A percentile compares a stretch with the other conserved stretches of the same genome.
Evolutionary conservation across 2,329 filamentous ascomycete species (phyloP).

Genomic region (Catunica adiposa): DNA sequence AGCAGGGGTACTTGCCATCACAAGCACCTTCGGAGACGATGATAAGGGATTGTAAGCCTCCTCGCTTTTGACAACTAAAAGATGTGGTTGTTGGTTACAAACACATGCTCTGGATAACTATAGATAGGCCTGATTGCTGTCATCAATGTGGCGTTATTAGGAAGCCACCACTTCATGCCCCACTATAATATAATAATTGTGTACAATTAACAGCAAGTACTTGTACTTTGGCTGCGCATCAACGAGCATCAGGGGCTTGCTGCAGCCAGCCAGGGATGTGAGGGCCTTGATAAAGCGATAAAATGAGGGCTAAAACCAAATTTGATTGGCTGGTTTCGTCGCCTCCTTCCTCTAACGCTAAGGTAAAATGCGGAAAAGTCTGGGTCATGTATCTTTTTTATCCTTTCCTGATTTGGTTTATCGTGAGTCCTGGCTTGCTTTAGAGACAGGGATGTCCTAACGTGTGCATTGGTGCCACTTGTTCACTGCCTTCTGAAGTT

Average conservation of each 20-base stretch:
- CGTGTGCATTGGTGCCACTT: neutral
- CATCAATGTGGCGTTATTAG: neutral
- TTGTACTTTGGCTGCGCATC: slow-evolving; percentile 4
- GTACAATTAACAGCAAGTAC: neutral
- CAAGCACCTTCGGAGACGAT: neutral
- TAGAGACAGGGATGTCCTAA: neutral
- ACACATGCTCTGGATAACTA: too few species aligned
- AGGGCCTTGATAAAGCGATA: slow-evolving; percentile 8
- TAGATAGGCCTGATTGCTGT: neutral
- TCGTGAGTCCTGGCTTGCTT: neutral
- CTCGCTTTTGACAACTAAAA: neutral
- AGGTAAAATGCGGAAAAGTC: slow-evolving; percentile 1
- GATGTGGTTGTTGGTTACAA: neutral
- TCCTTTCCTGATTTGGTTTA: slow-evolving; percentile 1
- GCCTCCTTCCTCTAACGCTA: neutral
- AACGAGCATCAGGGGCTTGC: slow-evolving; percentile 8
- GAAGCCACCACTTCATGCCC: neutral
- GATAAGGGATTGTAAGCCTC: neutral
- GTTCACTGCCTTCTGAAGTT: neutral
- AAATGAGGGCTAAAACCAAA: neutral
- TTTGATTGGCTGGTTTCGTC: slow-evolving; percentile 8
- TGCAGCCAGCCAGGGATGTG: slow-evolving; percentile 6
- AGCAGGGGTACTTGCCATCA: neutral
- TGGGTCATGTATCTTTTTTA: neutral
- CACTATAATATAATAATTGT: too few species aligned